Evolutionary conservation across 257 asterid species (phyloP), one percentile per base, ranked within the genome.

Genomic region (Ligustrum vulgare): DNA sequence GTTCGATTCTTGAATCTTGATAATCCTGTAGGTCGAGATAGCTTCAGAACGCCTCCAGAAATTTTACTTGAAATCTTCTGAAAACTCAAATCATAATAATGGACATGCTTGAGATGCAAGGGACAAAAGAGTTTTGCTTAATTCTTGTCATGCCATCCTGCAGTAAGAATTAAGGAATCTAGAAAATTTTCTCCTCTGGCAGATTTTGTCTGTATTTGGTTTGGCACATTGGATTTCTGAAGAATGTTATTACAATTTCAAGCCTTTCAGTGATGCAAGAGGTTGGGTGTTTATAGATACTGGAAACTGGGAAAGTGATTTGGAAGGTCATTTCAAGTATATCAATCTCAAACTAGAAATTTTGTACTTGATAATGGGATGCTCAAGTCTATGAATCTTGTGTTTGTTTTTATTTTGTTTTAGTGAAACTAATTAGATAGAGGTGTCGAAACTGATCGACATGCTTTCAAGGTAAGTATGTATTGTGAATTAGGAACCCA

Each of bases 51-150:
- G 89, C 5, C 90, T 85, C 12, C 64, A 71, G 0, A 80, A 85
- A 7, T 92, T 82, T 81, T 81, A 88, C 87, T 79, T 90, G 49
- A 90, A 80, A 76, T 83, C 93, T 10, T 58, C 93, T 5, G 93
- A 84, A 4, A 91, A 86, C 32, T 12, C 75, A 4, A 79, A 71
- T 11, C 68, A 79, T 72, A 75, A 58, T 51, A 75, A 79, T 18
- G 89, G 76, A 3, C 82, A 60, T 63, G 88, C 83, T 37, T 87
- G 79, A 86, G 70, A 70, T 45, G 43, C 34, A 34, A 28, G 36
- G 34, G 8, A 22, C 8, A 9, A 8, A 1, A 62, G 28, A 8
- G 18, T 16, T 51, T 51, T n/a, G 62, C 62, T 51, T 18, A n/a
- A 51, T n/a, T 51, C 8, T 18, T 51, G 22, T n/a, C 25, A 16